These are phyloP conservation scores for Neurospora sp. DNA, from an alignment of 495 filamentous ascomycete species.

Conservation along the genomic window DNA sequence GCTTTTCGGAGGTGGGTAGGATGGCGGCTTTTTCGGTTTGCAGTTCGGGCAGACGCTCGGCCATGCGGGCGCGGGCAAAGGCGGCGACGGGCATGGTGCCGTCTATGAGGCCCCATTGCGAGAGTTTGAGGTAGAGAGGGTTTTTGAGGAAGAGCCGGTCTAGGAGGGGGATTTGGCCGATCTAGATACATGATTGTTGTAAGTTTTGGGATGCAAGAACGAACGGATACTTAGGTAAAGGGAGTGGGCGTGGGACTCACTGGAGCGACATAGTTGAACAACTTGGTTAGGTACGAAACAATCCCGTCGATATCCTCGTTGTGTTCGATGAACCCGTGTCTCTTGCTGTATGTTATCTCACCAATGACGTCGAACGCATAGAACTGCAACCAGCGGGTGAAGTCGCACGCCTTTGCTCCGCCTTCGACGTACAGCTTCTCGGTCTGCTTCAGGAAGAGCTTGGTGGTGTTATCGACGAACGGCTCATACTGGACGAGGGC, in stretches of 20 bases:
- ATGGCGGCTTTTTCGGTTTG: constrained; percentile 22
- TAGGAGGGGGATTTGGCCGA: constrained; percentile 54
- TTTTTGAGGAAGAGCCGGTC: constrained; percentile 53
- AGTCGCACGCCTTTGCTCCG: constrained; percentile 45
- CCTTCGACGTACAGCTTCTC: constrained; percentile 46
- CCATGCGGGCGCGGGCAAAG: constrained; percentile 47
- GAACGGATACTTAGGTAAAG: neutral
- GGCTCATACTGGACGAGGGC: constrained; percentile 65
- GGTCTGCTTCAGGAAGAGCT: constrained; percentile 54
- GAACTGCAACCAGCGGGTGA: constrained; percentile 65
- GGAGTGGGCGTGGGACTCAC: constrained; percentile 19
- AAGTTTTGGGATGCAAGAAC: neutral
- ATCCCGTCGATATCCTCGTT: constrained; percentile 57
- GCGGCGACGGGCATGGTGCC: constrained; percentile 51
- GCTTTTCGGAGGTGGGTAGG: constrained; percentile 26
- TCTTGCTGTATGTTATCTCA: constrained; percentile 54
- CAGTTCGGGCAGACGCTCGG: constrained; percentile 38
- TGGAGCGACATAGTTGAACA: constrained; percentile 52
- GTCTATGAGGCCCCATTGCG: constrained; percentile 40
- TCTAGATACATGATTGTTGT: constrained; percentile 17
- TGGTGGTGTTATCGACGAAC: constrained; percentile 56
- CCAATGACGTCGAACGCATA: constrained; percentile 73
- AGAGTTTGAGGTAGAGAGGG: constrained; percentile 41
- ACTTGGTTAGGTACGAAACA: constrained; percentile 40
- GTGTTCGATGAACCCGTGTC: constrained; percentile 52